Evolutionary conservation across 2,329 filamentous ascomycete genomes (phyloP).

Genomic region (Didymella keratinophila): DNA sequence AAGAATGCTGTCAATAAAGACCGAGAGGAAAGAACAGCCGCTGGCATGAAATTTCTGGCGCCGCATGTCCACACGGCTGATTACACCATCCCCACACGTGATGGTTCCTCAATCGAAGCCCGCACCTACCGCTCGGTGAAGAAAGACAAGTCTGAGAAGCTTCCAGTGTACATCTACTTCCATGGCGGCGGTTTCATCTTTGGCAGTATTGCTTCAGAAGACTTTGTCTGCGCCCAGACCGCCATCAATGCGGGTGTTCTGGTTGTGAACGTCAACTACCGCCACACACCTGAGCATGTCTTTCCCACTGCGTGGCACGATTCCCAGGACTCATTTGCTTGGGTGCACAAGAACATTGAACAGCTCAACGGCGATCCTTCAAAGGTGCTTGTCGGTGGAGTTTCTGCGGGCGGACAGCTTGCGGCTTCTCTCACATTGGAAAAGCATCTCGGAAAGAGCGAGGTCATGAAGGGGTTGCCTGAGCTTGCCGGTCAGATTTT

Average conservation of each 20-base stretch:
- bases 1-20: constrained; percentile 32
- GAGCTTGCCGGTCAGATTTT: constrained; percentile 58
- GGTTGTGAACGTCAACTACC: constrained; percentile 66
- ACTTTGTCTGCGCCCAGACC: constrained; percentile 60
- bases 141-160: constrained; percentile 40
- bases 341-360: constrained; percentile 58
- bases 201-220: constrained; percentile 63
- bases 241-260: constrained; percentile 54
- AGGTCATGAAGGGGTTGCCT: constrained; percentile 36
- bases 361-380: constrained; percentile 51
- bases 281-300: constrained; percentile 63
- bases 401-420: constrained; percentile 61
- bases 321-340: constrained; percentile 62
- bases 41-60: constrained; percentile 30
- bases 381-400: constrained; percentile 60
- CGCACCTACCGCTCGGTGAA: constrained; percentile 57
- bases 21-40: constrained; percentile 31
- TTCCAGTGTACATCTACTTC: constrained; percentile 59
- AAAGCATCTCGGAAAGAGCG: constrained; percentile 55
- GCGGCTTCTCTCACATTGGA: constrained; percentile 55
- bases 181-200: constrained; percentile 66
- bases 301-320: constrained; percentile 65
- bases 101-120: constrained; percentile 55
- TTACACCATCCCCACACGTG: constrained; percentile 53
- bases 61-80: constrained; percentile 34